A percentile compares a stretch with the other conserved stretches of the same genome.
Conservation (phyloP, 495 filamentous ascomycete species). For the Penicillium angulare region DNA sequence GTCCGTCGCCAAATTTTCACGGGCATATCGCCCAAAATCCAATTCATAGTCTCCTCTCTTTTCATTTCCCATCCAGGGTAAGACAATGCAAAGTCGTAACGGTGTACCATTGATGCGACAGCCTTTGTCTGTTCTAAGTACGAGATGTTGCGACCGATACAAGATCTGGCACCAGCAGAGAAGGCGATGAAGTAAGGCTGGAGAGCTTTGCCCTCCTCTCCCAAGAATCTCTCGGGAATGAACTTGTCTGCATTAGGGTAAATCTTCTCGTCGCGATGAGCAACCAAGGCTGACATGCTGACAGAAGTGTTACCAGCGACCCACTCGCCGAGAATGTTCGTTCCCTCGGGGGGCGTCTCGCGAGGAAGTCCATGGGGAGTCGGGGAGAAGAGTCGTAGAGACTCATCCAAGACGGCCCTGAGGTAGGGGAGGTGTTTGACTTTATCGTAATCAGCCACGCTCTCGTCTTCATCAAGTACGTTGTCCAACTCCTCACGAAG, state of each 20-base stretch:
- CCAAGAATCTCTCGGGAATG: constrained; percentile 38
- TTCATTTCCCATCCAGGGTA: constrained; percentile 36
- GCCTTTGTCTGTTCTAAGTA: constrained; percentile 46
- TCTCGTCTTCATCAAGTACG: constrained; percentile 35
- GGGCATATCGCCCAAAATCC: constrained; percentile 38
- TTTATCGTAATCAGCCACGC: constrained; percentile 44
- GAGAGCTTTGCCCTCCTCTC: constrained; percentile 38
- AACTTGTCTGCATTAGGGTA: constrained; percentile 34
- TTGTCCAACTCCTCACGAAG: constrained; percentile 58
- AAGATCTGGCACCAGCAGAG: constrained; percentile 37
- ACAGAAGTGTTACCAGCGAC: constrained; percentile 37
- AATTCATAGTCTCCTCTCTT: constrained; percentile 40
- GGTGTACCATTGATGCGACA: constrained; percentile 41
- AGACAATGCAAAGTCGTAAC: constrained; percentile 44
- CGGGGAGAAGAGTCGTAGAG: constrained; percentile 43
- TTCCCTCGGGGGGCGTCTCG: constrained; percentile 34
- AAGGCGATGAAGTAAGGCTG: constrained; percentile 45
- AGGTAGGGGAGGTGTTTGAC: constrained; percentile 43
- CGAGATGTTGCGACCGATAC: constrained; percentile 43
- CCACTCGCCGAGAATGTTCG: constrained; percentile 37
- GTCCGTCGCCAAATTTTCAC: constrained; percentile 41
- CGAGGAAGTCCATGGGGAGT: constrained; percentile 36
- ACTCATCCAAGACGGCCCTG: constrained; percentile 47
- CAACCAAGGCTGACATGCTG: constrained; percentile 30
- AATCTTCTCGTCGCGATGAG: constrained; percentile 29